Conservation (phyloP, 805 yeast species). For the Lachancea quebecensis region DNA sequence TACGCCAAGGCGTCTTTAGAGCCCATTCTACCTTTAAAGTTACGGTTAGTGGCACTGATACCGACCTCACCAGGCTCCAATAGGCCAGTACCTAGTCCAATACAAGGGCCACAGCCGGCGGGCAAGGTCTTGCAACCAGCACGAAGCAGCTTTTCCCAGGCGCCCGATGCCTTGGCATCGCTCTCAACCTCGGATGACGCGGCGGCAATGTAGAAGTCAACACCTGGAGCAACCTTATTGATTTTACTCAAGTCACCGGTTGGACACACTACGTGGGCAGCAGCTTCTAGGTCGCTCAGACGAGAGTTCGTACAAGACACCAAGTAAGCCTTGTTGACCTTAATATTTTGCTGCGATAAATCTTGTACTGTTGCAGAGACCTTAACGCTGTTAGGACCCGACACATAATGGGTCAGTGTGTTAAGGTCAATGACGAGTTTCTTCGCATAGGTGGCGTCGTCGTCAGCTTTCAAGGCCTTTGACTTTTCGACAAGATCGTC, state of each 20-base stretch:
- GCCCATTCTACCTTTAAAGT: conserved; percentile 99
- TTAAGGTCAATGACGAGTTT: conserved; percentile 73
- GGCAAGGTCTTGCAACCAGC: conserved; percentile 96
- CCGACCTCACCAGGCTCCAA: conserved; percentile 96
- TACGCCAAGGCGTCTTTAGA: conserved; percentile 93
- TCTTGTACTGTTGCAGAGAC: conserved; percentile 73
- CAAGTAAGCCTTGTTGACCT: conserved; percentile 87
- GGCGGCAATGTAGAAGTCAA: conserved; percentile 95
- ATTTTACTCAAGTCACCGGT: conserved; percentile 23
- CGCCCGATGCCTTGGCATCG: conserved; percentile 86
- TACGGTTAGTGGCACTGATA: conserved; percentile 95
- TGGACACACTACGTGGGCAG: conserved; percentile 72
- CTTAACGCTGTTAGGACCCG: conserved; percentile 98
- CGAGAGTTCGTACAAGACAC: conserved; percentile 98
- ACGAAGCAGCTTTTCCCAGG: conserved; percentile 81
- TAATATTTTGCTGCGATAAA: conserved; percentile 63
- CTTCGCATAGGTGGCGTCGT: conserved; percentile 83
- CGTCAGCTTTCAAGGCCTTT: conserved; percentile 43
- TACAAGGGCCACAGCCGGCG: conserved; percentile 99
- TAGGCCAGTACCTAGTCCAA: conserved; percentile 92
- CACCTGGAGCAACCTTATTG: conserved; percentile 77
- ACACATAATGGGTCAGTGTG: conserved; percentile 77
- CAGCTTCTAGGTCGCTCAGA: conserved; percentile 85
- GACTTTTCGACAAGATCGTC: conserved; percentile 26
- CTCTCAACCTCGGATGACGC: conserved; percentile 90